These are phyloP conservation scores for Cordyceps pruinosa DNA, from an alignment of 2,329 filamentous ascomycete species.

Conservation along the genomic window DNA sequence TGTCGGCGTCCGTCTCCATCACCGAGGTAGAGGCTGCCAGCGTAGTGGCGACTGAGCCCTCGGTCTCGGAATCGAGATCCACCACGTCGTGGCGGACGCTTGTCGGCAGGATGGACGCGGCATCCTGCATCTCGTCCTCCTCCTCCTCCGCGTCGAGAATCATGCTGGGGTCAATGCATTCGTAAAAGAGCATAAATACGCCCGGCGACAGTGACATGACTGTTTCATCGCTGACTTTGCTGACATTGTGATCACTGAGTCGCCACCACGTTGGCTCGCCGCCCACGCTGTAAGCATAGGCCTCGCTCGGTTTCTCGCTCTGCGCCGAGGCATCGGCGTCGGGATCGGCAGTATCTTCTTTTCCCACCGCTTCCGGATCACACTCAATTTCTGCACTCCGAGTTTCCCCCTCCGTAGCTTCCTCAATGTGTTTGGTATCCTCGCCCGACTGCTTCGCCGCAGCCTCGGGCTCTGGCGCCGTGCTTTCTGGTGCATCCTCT, in stretches of 20 bases:
- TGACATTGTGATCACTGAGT: constrained; percentile 83
- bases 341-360: neutral
- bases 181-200: constrained; percentile 97
- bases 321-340: neutral
- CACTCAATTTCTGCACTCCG: neutral
- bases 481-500: neutral
- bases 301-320: neutral
- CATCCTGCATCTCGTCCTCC: constrained; percentile 15
- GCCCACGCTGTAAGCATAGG: neutral
- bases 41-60: neutral
- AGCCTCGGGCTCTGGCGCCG: no score
- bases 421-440: neutral
- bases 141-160: constrained; percentile 32
- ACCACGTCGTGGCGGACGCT: neutral
- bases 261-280: constrained; percentile 54
- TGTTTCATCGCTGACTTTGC: constrained; percentile 61
- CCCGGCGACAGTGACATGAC: constrained; percentile 66
- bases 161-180: constrained; percentile 54
- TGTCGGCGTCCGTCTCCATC: constrained; percentile 1
- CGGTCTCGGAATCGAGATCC: neutral
- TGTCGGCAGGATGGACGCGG: neutral
- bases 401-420: neutral
- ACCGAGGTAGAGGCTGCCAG: neutral
- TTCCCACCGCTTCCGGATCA: neutral
- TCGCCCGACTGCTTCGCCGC: neutral